A percentile compares a stretch with the other conserved stretches of the same genome.
phyloP scores from a whole-genome alignment of 2,329 filamentous ascomycete genomes.

The Hawksworthiomyces lignivorus region DNA sequence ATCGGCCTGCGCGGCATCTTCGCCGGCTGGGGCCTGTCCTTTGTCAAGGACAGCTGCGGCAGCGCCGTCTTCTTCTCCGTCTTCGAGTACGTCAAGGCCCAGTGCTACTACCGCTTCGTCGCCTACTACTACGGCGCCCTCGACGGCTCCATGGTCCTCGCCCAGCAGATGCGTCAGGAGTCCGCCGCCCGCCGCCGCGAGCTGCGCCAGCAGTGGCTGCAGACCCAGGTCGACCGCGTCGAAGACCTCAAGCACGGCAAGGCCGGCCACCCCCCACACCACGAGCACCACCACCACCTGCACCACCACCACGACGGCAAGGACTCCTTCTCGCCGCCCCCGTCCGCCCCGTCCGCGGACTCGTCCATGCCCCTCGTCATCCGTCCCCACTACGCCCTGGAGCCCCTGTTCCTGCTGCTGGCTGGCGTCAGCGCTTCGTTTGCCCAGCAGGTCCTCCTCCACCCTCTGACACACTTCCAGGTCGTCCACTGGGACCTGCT shows the following conservation, averaged over 20 bases:
- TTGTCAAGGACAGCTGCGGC: slow-evolving; percentile 63
- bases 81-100: slow-evolving; percentile 70
- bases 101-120: slow-evolving; percentile 65
- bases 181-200: slow-evolving; percentile 34
- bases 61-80: slow-evolving; percentile 65
- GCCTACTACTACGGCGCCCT: slow-evolving; percentile 60
- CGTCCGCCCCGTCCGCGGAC: slow-evolving; percentile 21
- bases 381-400: slow-evolving; percentile 65
- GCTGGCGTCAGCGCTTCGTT: slow-evolving; percentile 64
- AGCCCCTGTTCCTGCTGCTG: slow-evolving; percentile 62
- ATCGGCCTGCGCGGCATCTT: slow-evolving; percentile 68
- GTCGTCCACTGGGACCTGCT: slow-evolving; percentile 65
- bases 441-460: slow-evolving; percentile 60
- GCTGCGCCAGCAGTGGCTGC: slow-evolving; percentile 23
- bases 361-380: slow-evolving; percentile 37
- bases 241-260: slow-evolving; percentile 31
- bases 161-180: slow-evolving; percentile 21
- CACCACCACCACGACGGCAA: slow-evolving; percentile 6
- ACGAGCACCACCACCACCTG: slow-evolving; percentile 1
- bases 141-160: slow-evolving; percentile 38
- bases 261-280: background rate
- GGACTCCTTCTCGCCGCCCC: slow-evolving; percentile 2
- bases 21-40: slow-evolving; percentile 62
- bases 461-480: slow-evolving; percentile 64
- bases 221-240: slow-evolving; percentile 61